Evolutionary conservation across 345 rosid genomes (phyloP).

Genomic region (Geranium brycei): DNA sequence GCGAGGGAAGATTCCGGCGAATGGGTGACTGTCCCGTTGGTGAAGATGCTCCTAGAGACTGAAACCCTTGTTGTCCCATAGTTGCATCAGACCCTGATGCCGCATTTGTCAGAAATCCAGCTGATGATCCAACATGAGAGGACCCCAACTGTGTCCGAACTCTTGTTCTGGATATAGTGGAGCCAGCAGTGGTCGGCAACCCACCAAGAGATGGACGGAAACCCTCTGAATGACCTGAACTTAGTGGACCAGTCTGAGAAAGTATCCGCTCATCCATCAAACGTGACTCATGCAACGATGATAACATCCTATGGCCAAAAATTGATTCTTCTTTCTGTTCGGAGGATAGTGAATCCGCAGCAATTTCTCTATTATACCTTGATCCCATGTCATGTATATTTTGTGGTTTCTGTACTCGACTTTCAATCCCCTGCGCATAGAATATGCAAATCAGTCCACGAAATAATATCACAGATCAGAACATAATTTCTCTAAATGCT

Average conservation of each 20-base stretch:
- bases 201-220: constrained; percentile 32
- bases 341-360: constrained; percentile 28
- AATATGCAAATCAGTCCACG: constrained; percentile 7
- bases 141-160: constrained; percentile 27
- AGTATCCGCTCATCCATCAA: constrained; percentile 21
- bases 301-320: constrained; percentile 25
- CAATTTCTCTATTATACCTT: constrained; percentile 32
- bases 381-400: constrained; percentile 24
- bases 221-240: constrained; percentile 32
- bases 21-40: constrained; percentile 38
- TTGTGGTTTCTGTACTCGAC: constrained; percentile 31
- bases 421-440: constrained; percentile 47
- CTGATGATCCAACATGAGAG: constrained; percentile 25
- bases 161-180: constrained; percentile 34
- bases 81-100: constrained; percentile 34
- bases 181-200: constrained; percentile 19
- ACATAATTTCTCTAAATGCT: no score
- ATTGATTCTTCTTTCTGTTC: constrained; percentile 44
- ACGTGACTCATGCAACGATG: constrained; percentile 26
- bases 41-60: constrained; percentile 24
- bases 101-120: constrained; percentile 27
- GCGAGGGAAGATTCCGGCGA: constrained; percentile 28
- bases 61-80: constrained; percentile 32
- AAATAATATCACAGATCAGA: not conserved
- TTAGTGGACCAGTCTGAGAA: constrained; percentile 16